Percentiles rank a stretch among this genome's conserved stretches.
These are phyloP conservation scores for Septoria linicola DNA, from an alignment of 2,329 filamentous ascomycete genomes.

Conservation along the genomic window DNA sequence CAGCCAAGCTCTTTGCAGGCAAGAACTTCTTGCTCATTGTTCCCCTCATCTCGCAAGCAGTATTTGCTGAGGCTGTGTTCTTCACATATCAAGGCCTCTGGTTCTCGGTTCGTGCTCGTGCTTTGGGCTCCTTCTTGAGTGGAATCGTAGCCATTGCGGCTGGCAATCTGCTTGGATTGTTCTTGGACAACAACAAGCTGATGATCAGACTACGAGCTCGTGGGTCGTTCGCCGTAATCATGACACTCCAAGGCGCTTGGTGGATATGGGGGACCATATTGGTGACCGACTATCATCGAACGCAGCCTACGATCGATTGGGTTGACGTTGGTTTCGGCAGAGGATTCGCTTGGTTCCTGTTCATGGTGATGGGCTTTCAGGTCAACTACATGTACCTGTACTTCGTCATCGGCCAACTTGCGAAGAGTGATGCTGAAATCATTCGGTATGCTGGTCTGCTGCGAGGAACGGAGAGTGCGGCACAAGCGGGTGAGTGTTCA, in stretches of 20 bases:
- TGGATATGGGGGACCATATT: slow-evolving; percentile 71
- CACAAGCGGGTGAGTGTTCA: too few species aligned
- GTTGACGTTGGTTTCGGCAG: slow-evolving; percentile 60
- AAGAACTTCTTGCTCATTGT: slow-evolving; percentile 64
- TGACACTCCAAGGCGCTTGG: slow-evolving; percentile 63
- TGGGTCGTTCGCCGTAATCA: slow-evolving; percentile 55
- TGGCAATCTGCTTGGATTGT: slow-evolving; percentile 66
- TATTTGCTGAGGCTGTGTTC: slow-evolving; percentile 70
- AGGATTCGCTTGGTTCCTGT: slow-evolving; percentile 66
- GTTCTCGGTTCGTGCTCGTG: slow-evolving; percentile 68
- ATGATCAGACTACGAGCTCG: slow-evolving; percentile 57
- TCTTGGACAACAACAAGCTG: slow-evolving; percentile 59
- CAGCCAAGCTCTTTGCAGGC: slow-evolving; percentile 58
- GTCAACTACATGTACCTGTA: slow-evolving; percentile 73
- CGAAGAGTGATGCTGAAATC: slow-evolving; percentile 61
- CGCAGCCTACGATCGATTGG: slow-evolving; percentile 67
- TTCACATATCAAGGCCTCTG: slow-evolving; percentile 63
- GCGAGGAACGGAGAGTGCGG: slow-evolving; percentile 69
- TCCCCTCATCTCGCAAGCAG: slow-evolving; percentile 67
- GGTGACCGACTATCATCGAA: slow-evolving; percentile 59
- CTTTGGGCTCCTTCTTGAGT: slow-evolving; percentile 68
- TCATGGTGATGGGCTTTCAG: slow-evolving; percentile 67
- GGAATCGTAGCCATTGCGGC: slow-evolving; percentile 65
- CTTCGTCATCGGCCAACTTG: slow-evolving; percentile 68
- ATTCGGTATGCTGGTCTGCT: slow-evolving; percentile 67